Evolutionary conservation across 2,329 filamentous ascomycete genomes (phyloP).

Genomic region (Epichloe baconii): DNA sequence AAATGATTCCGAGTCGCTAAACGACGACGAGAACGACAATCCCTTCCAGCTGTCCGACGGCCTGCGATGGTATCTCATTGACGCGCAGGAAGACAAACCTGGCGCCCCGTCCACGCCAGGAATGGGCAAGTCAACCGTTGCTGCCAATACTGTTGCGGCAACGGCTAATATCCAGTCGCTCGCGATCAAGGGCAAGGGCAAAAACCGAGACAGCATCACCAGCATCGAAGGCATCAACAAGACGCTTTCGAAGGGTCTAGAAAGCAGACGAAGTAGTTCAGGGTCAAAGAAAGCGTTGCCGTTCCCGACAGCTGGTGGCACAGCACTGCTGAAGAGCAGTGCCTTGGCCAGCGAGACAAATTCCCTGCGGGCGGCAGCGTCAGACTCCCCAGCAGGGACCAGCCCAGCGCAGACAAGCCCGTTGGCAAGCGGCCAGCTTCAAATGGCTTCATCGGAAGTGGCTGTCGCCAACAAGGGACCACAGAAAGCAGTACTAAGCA

Average conservation of each 20-base stretch:
- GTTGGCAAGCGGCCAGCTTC: constrained; percentile 12
- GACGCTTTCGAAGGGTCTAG: constrained; percentile 74
- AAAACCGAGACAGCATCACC: constrained; percentile 31
- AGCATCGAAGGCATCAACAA: constrained; percentile 63
- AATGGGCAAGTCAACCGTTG: constrained; percentile 81
- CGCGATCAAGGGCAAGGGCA: constrained; percentile 30
- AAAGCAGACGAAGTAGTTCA: constrained; percentile 80
- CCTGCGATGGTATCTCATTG: constrained; percentile 88
- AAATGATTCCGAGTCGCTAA: constrained; percentile 36
- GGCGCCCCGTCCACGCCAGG: constrained; percentile 87
- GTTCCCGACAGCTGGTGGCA: constrained; percentile 31
- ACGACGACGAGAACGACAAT: constrained; percentile 75
- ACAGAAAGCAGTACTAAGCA: neutral
- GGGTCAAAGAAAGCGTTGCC: constrained; percentile 65
- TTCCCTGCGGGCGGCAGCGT: constrained; percentile 36
- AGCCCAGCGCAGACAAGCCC: constrained; percentile 27
- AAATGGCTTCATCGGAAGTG: constrained; percentile 8
- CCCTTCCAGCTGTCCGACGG: constrained; percentile 95
- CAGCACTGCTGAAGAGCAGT: constrained; percentile 33
- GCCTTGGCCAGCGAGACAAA: constrained; percentile 46
- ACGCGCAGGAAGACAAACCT: constrained; percentile 85
- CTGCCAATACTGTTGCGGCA: constrained; percentile 75
- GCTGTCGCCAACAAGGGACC: neutral
- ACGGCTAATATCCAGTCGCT: constrained; percentile 56
- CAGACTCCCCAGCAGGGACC: constrained; percentile 26